These are phyloP conservation scores for Leptosphaerulina australis DNA, from an alignment of 2,329 filamentous ascomycete species.

Conservation along the genomic window DNA sequence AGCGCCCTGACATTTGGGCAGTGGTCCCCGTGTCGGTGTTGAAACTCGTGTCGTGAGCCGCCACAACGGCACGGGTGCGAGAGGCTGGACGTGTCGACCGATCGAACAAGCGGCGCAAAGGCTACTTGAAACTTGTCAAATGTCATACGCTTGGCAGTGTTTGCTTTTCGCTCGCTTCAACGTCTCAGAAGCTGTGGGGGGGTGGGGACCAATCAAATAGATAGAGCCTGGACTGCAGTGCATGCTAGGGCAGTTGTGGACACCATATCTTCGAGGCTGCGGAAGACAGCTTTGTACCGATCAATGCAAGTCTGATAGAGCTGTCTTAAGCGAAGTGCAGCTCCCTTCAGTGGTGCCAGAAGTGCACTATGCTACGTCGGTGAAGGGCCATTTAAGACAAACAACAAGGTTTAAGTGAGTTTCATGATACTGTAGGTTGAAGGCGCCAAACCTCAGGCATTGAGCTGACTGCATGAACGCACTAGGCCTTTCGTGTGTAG, in stretches of 20 bases:
- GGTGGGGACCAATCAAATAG: slow-evolving; percentile 15
- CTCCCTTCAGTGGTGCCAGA: slow-evolving; percentile 1
- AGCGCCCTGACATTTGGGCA: not conserved
- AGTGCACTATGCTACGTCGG: not conserved
- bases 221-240: slow-evolving; percentile 10
- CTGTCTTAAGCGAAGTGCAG: not conserved
- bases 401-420: not conserved
- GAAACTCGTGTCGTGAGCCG: slow-evolving; percentile 7
- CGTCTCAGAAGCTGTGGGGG: slow-evolving; percentile 14
- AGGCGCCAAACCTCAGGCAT: not conserved
- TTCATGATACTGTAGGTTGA: not conserved
- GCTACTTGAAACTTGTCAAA: slow-evolving; percentile 7
- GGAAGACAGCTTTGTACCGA: slow-evolving; percentile 13
- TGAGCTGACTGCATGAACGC: slow-evolving; percentile 15
- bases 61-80: not conserved
- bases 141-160: slow-evolving; percentile 7
- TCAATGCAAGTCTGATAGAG: slow-evolving; percentile 9
- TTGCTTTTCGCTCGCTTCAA: slow-evolving; percentile 8
- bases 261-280: slow-evolving; percentile 6
- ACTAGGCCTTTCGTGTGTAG: not conserved
- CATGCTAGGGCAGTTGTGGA: not conserved
- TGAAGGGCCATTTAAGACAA: not conserved
- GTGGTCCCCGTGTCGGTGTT: not conserved
- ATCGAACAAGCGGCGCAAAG: not conserved
- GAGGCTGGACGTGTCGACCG: slow-evolving; percentile 1